A percentile compares a stretch with the other conserved stretches of the same genome.
Conservation (phyloP, 2,329 filamentous ascomycete genomes). For the Leptographium wingfieldii region DNA sequence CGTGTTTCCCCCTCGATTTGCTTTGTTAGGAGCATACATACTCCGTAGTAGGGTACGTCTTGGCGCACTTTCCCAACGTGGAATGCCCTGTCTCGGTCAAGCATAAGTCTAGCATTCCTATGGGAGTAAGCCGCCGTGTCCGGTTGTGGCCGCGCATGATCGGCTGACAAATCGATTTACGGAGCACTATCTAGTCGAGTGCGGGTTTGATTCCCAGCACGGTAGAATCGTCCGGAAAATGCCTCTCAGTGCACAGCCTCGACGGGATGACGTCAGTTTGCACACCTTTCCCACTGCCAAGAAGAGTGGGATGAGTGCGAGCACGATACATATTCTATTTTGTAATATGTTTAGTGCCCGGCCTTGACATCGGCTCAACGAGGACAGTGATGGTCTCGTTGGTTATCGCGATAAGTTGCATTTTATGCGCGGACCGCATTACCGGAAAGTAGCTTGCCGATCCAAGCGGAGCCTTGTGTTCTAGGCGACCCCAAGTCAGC, state of each 20-base stretch:
- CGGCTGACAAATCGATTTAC: neutral
- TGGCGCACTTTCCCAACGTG: neutral
- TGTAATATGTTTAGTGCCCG: too few species aligned
- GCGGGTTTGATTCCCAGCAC: neutral
- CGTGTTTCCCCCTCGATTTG: neutral
- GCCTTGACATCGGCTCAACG: too few species aligned
- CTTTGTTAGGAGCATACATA: neutral
- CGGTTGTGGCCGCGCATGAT: neutral
- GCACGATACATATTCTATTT: neutral
- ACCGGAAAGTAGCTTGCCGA: too few species aligned
- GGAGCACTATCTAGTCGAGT: too few species aligned
- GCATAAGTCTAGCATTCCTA: neutral
- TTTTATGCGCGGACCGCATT: too few species aligned
- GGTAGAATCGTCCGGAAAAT: neutral
- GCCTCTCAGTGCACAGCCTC: neutral
- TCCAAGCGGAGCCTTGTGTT: neutral
- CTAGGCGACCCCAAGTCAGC: neutral
- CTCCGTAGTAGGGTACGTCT: neutral
- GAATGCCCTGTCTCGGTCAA: neutral
- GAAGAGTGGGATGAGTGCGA: too few species aligned
- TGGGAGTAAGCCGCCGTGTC: neutral
- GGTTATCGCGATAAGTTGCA: too few species aligned
- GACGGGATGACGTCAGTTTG: neutral
- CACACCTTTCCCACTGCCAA: neutral
- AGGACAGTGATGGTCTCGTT: too few species aligned